phyloP scores from a whole-genome alignment of 768 basidiomycete genomes.

The Auricularia cornea region DNA sequence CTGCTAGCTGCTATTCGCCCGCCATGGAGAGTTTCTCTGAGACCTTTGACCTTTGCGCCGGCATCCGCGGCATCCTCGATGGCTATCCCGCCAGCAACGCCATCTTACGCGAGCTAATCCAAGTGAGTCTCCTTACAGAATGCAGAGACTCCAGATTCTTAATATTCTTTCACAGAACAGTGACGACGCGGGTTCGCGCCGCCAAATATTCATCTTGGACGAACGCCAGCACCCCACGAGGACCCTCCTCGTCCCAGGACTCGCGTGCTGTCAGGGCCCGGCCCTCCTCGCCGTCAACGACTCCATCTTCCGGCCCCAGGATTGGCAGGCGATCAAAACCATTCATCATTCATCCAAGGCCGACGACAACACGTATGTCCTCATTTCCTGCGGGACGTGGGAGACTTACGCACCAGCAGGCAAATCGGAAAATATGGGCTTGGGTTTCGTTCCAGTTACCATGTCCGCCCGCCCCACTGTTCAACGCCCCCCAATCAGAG shows the following conservation, averaged over 20 bases:
- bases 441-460: constrained; percentile 44
- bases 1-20: neutral
- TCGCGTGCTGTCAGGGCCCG: constrained; percentile 32
- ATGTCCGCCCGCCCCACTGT: constrained; percentile 25
- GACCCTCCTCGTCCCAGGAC: constrained; percentile 19
- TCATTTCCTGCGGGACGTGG: neutral
- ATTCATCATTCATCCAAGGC: constrained; percentile 41
- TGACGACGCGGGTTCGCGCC: neutral
- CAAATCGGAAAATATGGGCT: constrained; percentile 48
- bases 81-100: neutral
- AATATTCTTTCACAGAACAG: neutral
- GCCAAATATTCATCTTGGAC: constrained; percentile 37
- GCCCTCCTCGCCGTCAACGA: constrained; percentile 42
- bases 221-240: constrained; percentile 20
- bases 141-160: too few species aligned
- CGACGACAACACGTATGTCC: constrained; percentile 33
- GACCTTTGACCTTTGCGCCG: neutral
- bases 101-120: neutral
- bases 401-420: constrained; percentile 10
- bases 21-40: neutral
- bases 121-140: neutral
- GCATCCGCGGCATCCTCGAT: neutral
- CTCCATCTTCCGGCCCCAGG: constrained; percentile 29
- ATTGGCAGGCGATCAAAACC: constrained; percentile 38
- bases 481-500: neutral